Evolutionary conservation across 2,329 filamentous ascomycete genomes (phyloP).

Genomic region (Epichloe gansuensis): DNA sequence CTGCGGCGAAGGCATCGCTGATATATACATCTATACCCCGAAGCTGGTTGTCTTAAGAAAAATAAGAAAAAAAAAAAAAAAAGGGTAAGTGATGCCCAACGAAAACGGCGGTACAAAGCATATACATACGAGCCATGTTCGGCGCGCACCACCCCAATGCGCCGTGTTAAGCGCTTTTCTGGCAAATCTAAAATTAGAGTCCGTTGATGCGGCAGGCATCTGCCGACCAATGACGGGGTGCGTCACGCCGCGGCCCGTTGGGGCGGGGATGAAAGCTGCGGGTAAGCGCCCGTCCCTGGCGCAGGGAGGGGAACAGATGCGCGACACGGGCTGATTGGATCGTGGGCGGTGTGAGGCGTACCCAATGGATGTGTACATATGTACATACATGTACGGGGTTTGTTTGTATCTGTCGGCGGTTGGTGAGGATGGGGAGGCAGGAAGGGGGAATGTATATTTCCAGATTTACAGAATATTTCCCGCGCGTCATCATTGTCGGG

Average conservation of each 20-base stretch:
- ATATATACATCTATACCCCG: not conserved
- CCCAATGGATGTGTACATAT: too few species aligned
- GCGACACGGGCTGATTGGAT: too few species aligned
- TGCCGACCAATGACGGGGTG: not conserved
- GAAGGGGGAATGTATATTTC: not conserved
- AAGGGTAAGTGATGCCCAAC: too few species aligned
- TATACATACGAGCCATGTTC: too few species aligned
- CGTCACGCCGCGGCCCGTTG: not conserved
- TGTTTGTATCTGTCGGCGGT: too few species aligned
- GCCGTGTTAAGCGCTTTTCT: not conserved
- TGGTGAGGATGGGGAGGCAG: too few species aligned
- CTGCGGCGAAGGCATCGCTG: not conserved
- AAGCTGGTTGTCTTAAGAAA: not conserved
- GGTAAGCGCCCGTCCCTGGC: slow-evolving; percentile 1
- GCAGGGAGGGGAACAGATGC: not conserved
- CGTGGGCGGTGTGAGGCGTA: too few species aligned
- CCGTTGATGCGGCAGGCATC: not conserved
- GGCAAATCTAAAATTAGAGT: not conserved
- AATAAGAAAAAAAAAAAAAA: not conserved
- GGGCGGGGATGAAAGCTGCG: not conserved
- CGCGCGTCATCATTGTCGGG: not conserved
- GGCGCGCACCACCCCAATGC: not conserved
- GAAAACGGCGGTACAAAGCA: too few species aligned
- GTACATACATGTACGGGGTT: too few species aligned
- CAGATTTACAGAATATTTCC: not conserved